Percentiles rank a stretch among this genome's conserved stretches.
Conservation (phyloP, 352 stramenopile species). For the Peronospora tabacina region DNA sequence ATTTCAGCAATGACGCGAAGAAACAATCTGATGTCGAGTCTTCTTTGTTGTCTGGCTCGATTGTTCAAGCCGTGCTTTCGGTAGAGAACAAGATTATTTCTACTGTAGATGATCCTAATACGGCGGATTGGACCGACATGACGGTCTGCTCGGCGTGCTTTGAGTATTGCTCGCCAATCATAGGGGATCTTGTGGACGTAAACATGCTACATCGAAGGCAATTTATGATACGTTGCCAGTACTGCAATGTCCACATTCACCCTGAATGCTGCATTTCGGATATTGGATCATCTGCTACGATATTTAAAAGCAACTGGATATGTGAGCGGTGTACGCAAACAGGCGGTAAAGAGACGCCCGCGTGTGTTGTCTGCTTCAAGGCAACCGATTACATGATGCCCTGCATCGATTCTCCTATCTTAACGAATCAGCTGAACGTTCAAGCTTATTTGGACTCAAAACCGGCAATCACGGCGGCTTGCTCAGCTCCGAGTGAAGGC, state of each 20-base stretch:
- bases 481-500: conserved; percentile 16
- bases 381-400: conserved; percentile 77
- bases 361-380: conserved; percentile 61
- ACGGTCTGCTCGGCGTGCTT: conserved; percentile 73
- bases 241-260: conserved; percentile 79
- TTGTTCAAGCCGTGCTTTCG: conserved; percentile 45
- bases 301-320: conserved; percentile 79
- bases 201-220: conserved; percentile 61
- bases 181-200: conserved; percentile 36
- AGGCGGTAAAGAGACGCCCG: conserved; percentile 27
- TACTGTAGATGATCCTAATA: conserved; percentile 15
- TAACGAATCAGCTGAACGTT: conserved; percentile 4
- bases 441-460: conserved; percentile 10
- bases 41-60: conserved; percentile 41
- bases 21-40: conserved; percentile 23
- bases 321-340: conserved; percentile 70
- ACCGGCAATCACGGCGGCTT: conserved; percentile 9
- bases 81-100: conserved; percentile 27
- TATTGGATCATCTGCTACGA: conserved; percentile 42
- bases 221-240: conserved; percentile 80
- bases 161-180: conserved; percentile 50
- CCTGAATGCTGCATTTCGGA: conserved; percentile 75
- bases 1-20: conserved; percentile 16
- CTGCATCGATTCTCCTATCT: conserved; percentile 26
- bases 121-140: conserved; percentile 56